Evolutionary conservation across 1,284 basidiomycete genomes (phyloP), one percentile per base, ranked within the genome.

Genomic region (Fistulinella staudtii): DNA sequence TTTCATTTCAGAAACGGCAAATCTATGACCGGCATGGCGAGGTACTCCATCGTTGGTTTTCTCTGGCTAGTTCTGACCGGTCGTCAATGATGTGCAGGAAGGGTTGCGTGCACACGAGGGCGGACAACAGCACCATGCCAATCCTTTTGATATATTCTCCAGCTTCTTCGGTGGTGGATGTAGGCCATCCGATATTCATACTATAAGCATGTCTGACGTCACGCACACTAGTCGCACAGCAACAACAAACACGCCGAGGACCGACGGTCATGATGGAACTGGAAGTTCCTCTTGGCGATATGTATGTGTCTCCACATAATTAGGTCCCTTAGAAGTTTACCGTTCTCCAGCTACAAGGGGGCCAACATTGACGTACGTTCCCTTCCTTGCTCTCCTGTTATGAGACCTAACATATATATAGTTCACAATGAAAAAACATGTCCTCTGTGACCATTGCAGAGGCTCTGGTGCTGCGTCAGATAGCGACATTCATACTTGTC

Each of bases 21-120:
- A 90, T 95, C 52, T 97, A 96, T 66, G 93, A 97, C 63, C 77
- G 84, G 46, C 83, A 91, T 68, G 93, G 93, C 51, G 91, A 95
- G 70, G 85, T 85, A 50, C 24, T 50, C 69, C 39, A 17, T 13
- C 6, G n/a, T 41, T 28, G 28, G 17, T 24, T 39, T 14, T 34
- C 30, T 24, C 13, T 13, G n/a, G 36, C 31, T 13, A 8, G 17
- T 22, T n/a, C 43, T 55, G 33, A 61, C 39, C 5, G 17, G 15
- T 14, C 29, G 21, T 36, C 36, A 36, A 51, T 36, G 21, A 34
- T 45, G 31, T 10, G 45, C 45, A 87, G 77, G 91, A 93, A 63
- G 93, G 91, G 6, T 66, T 96, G 46, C 90, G 90, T 65, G 86
- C 88, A 30, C 90, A 92, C 52, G 86, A 91, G 69, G 81, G 81